Evolutionary conservation across 176 grass and related monocot species (phyloP).

Genomic region (Luzula sylvatica): DNA sequence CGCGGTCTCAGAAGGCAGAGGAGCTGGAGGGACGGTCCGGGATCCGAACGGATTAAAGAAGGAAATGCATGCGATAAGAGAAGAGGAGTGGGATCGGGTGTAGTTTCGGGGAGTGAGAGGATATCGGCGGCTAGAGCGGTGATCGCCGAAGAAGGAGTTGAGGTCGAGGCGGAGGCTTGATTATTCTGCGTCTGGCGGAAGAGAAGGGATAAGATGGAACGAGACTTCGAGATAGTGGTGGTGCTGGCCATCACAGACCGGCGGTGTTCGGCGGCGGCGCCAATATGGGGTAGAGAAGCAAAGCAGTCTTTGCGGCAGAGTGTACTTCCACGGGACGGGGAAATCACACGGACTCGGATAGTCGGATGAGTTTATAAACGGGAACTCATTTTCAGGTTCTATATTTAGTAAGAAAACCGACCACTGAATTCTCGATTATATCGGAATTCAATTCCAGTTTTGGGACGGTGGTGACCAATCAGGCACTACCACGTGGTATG

Average conservation of each 20-base stretch:
- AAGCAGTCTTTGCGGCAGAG: no score
- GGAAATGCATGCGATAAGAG: constrained; percentile 35
- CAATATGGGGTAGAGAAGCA: not conserved
- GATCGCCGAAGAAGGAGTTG: not conserved
- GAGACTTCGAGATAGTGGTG: constrained; percentile 2
- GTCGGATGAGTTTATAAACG: no score
- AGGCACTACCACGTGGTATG: no score
- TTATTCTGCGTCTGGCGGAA: not conserved
- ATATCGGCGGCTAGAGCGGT: constrained; percentile 3
- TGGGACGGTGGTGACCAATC: no score
- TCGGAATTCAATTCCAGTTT: no score
- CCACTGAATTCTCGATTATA: no score
- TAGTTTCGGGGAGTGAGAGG: constrained; percentile 4
- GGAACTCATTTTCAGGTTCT: no score
- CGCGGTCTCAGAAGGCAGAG: constrained; percentile 43
- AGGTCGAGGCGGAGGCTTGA: constrained; percentile 1
- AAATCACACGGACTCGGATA: no score
- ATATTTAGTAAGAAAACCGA: no score
- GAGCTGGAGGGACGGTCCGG: constrained; percentile 41
- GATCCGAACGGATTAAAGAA: constrained; percentile 27
- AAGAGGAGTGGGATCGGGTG: constrained; percentile 27
- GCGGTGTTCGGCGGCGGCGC: not conserved
- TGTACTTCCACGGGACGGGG: no score
- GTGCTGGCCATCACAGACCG: constrained; percentile 7
- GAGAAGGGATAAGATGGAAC: constrained; percentile 34